Base-by-base conservation (phyloP, 176 grass and related monocot species). In the Ensete glaucum region DNA sequence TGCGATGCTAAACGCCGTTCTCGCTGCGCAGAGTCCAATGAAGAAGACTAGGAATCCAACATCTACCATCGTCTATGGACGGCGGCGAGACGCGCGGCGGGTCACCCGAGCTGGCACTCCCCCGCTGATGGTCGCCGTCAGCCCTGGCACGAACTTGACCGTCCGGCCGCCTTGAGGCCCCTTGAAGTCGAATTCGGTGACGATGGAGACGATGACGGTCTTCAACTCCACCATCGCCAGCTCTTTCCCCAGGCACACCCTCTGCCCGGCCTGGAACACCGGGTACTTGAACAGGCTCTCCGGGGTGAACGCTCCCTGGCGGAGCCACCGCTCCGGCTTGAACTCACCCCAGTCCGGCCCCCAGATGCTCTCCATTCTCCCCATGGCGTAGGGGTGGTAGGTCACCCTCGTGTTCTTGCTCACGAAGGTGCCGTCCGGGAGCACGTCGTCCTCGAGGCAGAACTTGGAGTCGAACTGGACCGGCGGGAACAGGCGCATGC, bases 361-460 rank as follows among this genome's bases (percentile, higher is more conserved):
- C 75, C 75, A 77, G 20, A 77, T 77, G 48, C 49, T 77, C 62
- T 77, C 75, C 75, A 77, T 77, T 49, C 75, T 3, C 60, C 75
- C 75, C 75, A 77, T 77, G 59, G 75, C 75, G 60, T 77, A 77
- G 0, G 75, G 75, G 43, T 77, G 75, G 75, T 77, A 77, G 1
- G 75, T 77, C 34, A 77, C 75, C 49, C 75, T 62, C 43, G 75
- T 77, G 48, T 34, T 19, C 75, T 25, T 50, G 1, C 48, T 25
- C n/a, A 77, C 75, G 60, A 77, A 64, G 60, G 48, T 77, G 43
- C 75, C 75, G 48, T 77, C 75, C 8, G 75, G 75, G 49, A 77
- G 75, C 59, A 77, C 21, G 59, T 77, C 75, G 75, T 77, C 59
- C n/a, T 77, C 75, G 59, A 65, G 9, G 75, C 75, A 77, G 59